A percentile compares a stretch with the other conserved stretches of the same genome.
Evolutionary conservation across 2,329 filamentous ascomycete genomes (phyloP).

Genomic region (Aspergillus fijiensis): DNA sequence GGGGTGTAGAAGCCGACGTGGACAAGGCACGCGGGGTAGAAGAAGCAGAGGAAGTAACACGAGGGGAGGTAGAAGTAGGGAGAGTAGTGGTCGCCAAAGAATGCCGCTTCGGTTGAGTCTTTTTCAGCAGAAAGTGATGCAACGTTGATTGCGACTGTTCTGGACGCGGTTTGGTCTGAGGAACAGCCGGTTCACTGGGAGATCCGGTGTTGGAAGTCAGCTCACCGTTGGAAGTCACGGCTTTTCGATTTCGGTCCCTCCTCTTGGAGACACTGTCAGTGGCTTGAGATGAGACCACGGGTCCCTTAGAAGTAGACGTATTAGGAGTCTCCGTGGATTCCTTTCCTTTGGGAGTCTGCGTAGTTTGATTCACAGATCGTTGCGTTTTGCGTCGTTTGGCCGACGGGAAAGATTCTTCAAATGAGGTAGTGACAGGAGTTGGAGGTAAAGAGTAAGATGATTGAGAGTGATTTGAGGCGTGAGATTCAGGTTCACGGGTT

Average conservation of each 20-base stretch:
- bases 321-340: conserved; percentile 11
- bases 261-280: conserved; percentile 12
- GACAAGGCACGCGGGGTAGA: background rate
- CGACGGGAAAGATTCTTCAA: conserved; percentile 22
- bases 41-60: background rate
- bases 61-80: conserved; percentile 11
- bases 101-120: conserved; percentile 12
- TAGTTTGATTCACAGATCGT: conserved; percentile 14
- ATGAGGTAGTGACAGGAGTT: conserved; percentile 22
- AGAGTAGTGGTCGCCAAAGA: conserved; percentile 12
- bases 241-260: conserved; percentile 11
- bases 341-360: conserved; percentile 13
- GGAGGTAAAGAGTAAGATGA: conserved; percentile 24
- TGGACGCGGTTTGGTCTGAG: conserved; percentile 9
- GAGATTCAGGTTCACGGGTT: conserved; percentile 18
- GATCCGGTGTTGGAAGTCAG: background rate
- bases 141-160: conserved; percentile 13
- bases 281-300: conserved; percentile 6
- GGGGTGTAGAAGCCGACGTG: background rate
- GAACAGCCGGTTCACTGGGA: conserved; percentile 6
- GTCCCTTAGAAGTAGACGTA: conserved; percentile 7
- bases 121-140: conserved; percentile 11
- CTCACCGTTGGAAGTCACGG: conserved; percentile 1
- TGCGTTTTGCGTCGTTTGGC: conserved; percentile 23
- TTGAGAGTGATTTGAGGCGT: conserved; percentile 15